phyloP scores from a whole-genome alignment of 106 monocot genomes.

The Iris macrosiphon region DNA sequence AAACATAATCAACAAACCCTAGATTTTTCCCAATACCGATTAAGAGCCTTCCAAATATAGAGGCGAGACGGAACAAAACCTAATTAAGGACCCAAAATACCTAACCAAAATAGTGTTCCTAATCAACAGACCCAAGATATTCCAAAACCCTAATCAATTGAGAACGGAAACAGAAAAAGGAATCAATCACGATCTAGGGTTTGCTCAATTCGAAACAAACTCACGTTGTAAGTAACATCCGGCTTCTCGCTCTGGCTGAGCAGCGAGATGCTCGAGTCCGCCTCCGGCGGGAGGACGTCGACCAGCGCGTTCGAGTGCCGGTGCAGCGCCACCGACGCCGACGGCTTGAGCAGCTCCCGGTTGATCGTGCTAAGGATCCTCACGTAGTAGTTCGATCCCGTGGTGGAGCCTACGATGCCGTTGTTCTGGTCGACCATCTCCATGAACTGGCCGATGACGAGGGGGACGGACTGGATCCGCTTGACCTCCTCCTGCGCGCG shows the following conservation, averaged over 20 bases:
- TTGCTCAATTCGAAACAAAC: neutral
- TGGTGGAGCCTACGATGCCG: conserved; percentile 96
- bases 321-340: conserved; percentile 91
- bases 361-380: conserved; percentile 93
- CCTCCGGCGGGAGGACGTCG: conserved; percentile 89
- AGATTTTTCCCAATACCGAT: no score
- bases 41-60: no score
- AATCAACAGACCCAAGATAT: no score
- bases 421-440: conserved; percentile 99
- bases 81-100: no score
- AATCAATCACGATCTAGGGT: no score
- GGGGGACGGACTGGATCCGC: conserved; percentile 96
- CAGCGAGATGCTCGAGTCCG: conserved; percentile 86
- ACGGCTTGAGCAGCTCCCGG: conserved; percentile 85
- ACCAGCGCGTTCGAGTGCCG: conserved; percentile 96
- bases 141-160: no score
- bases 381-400: conserved; percentile 96
- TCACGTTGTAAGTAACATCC: conserved; percentile 59
- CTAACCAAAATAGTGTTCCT: no score
- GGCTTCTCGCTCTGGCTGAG: conserved; percentile 68
- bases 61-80: no score
- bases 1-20: no score
- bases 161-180: no score
- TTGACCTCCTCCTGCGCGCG: conserved; percentile 99
- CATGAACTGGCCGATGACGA: conserved; percentile 99